These are phyloP conservation scores for Panicum miliaceum DNA, from an alignment of 176 grass and related monocot genomes.

Conservation along the genomic window DNA sequence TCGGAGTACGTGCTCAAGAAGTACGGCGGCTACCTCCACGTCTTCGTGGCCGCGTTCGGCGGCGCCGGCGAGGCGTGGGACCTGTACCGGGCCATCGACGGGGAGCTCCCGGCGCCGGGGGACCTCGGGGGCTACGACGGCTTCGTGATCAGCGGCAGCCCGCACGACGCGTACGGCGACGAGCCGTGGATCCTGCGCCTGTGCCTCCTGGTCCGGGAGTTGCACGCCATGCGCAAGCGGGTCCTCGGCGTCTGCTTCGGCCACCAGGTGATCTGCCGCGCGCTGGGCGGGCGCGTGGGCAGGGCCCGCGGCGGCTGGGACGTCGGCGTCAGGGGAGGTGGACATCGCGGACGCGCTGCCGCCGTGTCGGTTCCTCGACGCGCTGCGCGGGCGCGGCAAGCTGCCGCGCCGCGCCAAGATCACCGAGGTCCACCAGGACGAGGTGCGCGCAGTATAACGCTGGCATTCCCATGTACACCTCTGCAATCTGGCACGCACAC, in stretches of 20 bases:
- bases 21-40: slow-evolving; percentile 82
- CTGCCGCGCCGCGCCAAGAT: slow-evolving; percentile 55
- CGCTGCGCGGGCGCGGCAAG: background rate
- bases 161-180: slow-evolving; percentile 68
- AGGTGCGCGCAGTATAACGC: slow-evolving; percentile 36
- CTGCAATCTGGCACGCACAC: background rate
- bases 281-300: slow-evolving; percentile 66
- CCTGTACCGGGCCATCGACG: slow-evolving; percentile 75
- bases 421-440: slow-evolving; percentile 81
- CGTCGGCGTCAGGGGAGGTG: slow-evolving; percentile 71
- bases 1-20: slow-evolving; percentile 85
- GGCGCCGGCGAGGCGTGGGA: slow-evolving; percentile 72
- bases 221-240: slow-evolving; percentile 55
- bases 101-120: slow-evolving; percentile 56
- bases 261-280: slow-evolving; percentile 89
- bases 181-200: slow-evolving; percentile 75
- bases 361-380: slow-evolving; percentile 48
- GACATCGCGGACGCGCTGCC: slow-evolving; percentile 26
- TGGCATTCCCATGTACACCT: background rate
- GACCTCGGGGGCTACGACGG: slow-evolving; percentile 59
- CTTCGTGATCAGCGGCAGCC: slow-evolving; percentile 93
- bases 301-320: slow-evolving; percentile 70
- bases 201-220: slow-evolving; percentile 60
- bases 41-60: slow-evolving; percentile 79
- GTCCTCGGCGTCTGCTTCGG: slow-evolving; percentile 95